A percentile compares a stretch with the other conserved stretches of the same genome.
These are phyloP conservation scores for Salix udensis DNA, from an alignment of 345 rosid species.

Conservation along the genomic window DNA sequence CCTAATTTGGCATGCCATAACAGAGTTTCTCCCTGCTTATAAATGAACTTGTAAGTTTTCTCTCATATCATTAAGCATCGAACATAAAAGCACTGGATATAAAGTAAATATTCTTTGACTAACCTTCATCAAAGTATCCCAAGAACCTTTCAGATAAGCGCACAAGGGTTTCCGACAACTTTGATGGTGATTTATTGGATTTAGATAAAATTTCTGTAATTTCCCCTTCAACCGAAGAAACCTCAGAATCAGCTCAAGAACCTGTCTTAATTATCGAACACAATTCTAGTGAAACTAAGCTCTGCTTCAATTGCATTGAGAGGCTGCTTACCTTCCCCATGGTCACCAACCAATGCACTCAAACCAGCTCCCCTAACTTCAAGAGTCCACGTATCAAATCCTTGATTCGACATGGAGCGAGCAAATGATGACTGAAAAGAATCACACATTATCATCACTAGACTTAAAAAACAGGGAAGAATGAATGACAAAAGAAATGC, in stretches of 20 bases:
- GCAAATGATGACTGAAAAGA: constrained; percentile 66
- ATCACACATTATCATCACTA: constrained; percentile 2
- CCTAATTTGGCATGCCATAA: constrained; percentile 25
- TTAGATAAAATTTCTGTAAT: constrained; percentile 7
- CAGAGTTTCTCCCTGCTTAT: constrained; percentile 19
- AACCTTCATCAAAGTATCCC: constrained; percentile 41
- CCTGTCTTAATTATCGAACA: neutral
- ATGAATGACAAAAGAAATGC: neutral
- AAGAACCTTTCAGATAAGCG: constrained; percentile 36
- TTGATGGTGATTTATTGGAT: constrained; percentile 1
- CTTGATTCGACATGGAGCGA: constrained; percentile 69
- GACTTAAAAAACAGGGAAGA: neutral
- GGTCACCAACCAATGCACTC: constrained; percentile 38
- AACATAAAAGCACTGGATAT: neutral
- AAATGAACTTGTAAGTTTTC: constrained; percentile 9
- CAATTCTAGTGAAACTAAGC: neutral
- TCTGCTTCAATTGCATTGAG: neutral
- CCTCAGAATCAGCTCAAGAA: constrained; percentile 14
- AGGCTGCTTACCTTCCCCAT: constrained; percentile 20
- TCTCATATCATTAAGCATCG: constrained; percentile 1
- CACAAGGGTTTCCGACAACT: constrained; percentile 31
- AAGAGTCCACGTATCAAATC: constrained; percentile 86
- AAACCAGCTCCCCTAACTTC: constrained; percentile 86
- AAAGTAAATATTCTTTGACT: neutral
- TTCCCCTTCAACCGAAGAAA: constrained; percentile 9